Conservation (phyloP, 345 rosid genomes). For the Acer yangbiense region DNA sequence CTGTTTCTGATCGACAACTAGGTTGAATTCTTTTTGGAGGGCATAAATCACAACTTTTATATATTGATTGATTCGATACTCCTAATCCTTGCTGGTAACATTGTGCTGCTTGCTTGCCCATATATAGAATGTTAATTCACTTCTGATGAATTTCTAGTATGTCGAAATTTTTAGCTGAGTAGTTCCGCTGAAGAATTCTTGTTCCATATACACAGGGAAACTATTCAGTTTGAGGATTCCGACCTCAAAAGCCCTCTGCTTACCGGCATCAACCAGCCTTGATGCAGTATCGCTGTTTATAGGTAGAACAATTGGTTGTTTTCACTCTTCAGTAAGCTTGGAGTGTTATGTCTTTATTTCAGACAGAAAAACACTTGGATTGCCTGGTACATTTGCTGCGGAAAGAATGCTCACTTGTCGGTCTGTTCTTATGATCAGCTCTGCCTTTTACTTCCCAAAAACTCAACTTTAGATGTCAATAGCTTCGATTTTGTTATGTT, state of each 20-base stretch:
- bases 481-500: neutral
- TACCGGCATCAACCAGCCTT: neutral
- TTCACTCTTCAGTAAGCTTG: neutral
- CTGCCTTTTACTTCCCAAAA: neutral
- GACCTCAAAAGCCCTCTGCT: slow-evolving; percentile 21
- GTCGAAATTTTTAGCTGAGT: neutral
- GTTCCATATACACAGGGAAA: slow-evolving; percentile 19
- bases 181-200: slow-evolving; percentile 9
- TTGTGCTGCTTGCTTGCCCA: neutral
- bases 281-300: neutral
- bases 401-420: neutral
- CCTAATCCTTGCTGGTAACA: neutral
- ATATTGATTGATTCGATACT: neutral
- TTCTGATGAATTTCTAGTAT: neutral
- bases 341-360: neutral
- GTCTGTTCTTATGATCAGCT: neutral
- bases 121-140: neutral
- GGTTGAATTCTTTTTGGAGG: neutral
- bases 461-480: neutral
- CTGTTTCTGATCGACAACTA: neutral
- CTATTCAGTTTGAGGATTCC: slow-evolving; percentile 6
- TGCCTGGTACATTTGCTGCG: neutral
- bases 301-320: neutral
- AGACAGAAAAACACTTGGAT: neutral
- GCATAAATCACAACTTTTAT: neutral